phyloP scores from a whole-genome alignment of 352 stramenopile genomes.

The Pythium vanterpoolii region DNA sequence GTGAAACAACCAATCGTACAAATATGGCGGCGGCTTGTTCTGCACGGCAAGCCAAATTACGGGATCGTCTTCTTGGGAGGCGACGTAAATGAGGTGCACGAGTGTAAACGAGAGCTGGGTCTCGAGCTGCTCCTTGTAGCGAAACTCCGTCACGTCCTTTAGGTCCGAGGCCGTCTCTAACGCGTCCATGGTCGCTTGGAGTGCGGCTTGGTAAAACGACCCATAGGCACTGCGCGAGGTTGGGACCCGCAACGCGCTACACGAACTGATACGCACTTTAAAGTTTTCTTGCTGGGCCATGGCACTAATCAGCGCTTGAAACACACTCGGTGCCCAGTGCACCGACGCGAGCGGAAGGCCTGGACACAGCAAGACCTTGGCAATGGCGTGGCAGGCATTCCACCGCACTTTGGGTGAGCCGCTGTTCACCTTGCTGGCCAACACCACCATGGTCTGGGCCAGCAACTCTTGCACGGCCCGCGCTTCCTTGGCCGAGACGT shows the following conservation, averaged over 20 bases:
- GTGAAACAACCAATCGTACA: slow-evolving; percentile 89
- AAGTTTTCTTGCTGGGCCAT: slow-evolving; percentile 88
- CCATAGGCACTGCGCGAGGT: slow-evolving; percentile 66
- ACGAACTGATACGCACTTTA: slow-evolving; percentile 84
- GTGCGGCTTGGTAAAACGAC: slow-evolving; percentile 59
- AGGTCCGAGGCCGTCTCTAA: slow-evolving; percentile 82
- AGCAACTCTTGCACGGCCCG: slow-evolving; percentile 51
- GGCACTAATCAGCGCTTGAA: slow-evolving; percentile 71
- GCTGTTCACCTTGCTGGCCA: slow-evolving; percentile 72
- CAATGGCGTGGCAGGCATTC: slow-evolving; percentile 88
- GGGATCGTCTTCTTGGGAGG: slow-evolving; percentile 63
- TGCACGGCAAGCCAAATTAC: slow-evolving; percentile 65
- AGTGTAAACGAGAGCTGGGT: slow-evolving; percentile 86
- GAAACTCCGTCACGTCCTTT: slow-evolving; percentile 87
- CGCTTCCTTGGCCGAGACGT: slow-evolving; percentile 29
- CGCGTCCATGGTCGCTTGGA: slow-evolving; percentile 66
- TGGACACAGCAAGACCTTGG: slow-evolving; percentile 80
- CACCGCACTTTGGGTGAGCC: slow-evolving; percentile 84
- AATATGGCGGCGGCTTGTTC: slow-evolving; percentile 61
- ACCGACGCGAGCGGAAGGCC: slow-evolving; percentile 70
- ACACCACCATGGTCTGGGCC: slow-evolving; percentile 59
- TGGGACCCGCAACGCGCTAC: slow-evolving; percentile 71
- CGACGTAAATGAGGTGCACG: slow-evolving; percentile 78
- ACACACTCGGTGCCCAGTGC: slow-evolving; percentile 72
- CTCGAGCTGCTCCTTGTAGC: slow-evolving; percentile 89